A percentile compares a stretch with the other conserved stretches of the same genome.
phyloP scores from a whole-genome alignment of 2,329 filamentous ascomycete species.

The Pyricularia grisea region DNA sequence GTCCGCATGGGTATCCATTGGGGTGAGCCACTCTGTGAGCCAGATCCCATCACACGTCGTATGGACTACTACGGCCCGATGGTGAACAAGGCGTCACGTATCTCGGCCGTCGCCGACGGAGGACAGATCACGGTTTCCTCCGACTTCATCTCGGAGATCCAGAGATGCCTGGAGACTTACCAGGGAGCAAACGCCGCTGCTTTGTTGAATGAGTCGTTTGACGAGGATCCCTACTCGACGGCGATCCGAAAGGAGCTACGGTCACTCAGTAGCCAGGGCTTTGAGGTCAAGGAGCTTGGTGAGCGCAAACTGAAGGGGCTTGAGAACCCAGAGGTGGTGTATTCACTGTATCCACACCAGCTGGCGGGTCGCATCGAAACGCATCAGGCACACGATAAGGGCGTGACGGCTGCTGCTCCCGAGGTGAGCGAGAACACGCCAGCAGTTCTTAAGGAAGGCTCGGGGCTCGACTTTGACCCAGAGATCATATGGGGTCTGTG shows the following conservation, averaged over 20 bases:
- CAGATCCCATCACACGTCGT: constrained; percentile 88
- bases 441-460: constrained; percentile 52
- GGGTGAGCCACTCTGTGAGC: constrained; percentile 88
- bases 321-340: constrained; percentile 93
- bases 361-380: constrained; percentile 71
- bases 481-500: constrained; percentile 84
- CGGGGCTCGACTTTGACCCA: constrained; percentile 66
- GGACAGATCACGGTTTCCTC: constrained; percentile 95
- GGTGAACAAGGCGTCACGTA: constrained; percentile 94
- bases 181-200: constrained; percentile 49
- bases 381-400: constrained; percentile 43
- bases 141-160: constrained; percentile 94
- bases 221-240: constrained; percentile 64
- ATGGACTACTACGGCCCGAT: constrained; percentile 99
- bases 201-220: constrained; percentile 33
- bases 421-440: constrained; percentile 35
- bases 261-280: constrained; percentile 81
- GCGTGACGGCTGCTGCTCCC: constrained; percentile 14
- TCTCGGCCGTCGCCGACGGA: constrained; percentile 88
- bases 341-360: constrained; percentile 87
- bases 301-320: constrained; percentile 93
- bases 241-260: constrained; percentile 81
- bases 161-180: constrained; percentile 80
- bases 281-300: constrained; percentile 89
- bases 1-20: constrained; percentile 98